These are phyloP conservation scores for Pichia eremophila DNA, from an alignment of 805 yeast species.

Conservation along the genomic window DNA sequence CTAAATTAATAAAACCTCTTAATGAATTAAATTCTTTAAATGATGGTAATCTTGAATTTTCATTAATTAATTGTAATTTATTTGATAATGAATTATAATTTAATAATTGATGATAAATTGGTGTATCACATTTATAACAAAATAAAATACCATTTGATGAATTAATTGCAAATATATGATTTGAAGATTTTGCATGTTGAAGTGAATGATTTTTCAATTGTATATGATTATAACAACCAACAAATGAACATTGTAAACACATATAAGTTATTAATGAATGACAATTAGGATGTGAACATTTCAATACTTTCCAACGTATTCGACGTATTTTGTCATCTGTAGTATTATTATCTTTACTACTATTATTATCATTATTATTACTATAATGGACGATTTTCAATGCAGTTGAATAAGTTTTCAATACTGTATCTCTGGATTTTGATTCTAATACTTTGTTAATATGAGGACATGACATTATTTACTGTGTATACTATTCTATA, in stretches of 20 bases:
- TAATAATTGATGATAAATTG: conserved; percentile 51
- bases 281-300: conserved; percentile 41
- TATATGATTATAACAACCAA: conserved; percentile 50
- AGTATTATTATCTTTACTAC: not conserved
- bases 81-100: conserved; percentile 30
- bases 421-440: conserved; percentile 39
- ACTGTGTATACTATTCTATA: no score
- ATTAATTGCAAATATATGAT: conserved; percentile 53
- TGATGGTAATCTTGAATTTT: conserved; percentile 34
- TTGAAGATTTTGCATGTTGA: conserved; percentile 35
- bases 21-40: conserved; percentile 64
- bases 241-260: conserved; percentile 71
- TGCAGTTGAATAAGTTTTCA: conserved; percentile 43
- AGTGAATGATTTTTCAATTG: conserved; percentile 31
- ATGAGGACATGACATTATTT: conserved; percentile 35
- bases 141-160: conserved; percentile 57
- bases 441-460: conserved; percentile 38
- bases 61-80: conserved; percentile 20
- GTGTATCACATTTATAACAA: conserved; percentile 73
- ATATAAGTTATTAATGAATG: conserved; percentile 30
- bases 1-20: conserved; percentile 85
- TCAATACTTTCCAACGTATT: conserved; percentile 35
- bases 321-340: conserved; percentile 1
- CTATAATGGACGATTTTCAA: conserved; percentile 28
- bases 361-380: not conserved